phyloP scores from a whole-genome alignment of 495 filamentous ascomycete genomes.

The Friedmanniomyces simplex region DNA sequence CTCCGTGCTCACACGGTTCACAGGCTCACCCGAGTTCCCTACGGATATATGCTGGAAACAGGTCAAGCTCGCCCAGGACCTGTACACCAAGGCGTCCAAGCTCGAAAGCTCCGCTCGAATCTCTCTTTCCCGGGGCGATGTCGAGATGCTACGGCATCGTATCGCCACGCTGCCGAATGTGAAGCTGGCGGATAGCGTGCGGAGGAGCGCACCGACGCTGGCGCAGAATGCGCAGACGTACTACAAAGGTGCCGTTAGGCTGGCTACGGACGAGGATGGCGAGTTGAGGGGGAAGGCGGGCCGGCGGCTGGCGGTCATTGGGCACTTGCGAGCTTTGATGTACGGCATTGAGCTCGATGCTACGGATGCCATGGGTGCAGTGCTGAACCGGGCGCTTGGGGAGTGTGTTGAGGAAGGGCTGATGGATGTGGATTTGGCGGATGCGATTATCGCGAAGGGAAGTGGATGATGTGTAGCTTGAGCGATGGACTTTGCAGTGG shows the following conservation, averaged over 20 bases:
- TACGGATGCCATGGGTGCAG: background rate
- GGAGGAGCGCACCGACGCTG: conserved; percentile 14
- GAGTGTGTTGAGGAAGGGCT: conserved; percentile 5
- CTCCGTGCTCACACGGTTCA: background rate
- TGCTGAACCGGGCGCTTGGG: conserved; percentile 2
- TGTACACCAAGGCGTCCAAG: conserved; percentile 11
- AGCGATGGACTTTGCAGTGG: too few relatives aligned
- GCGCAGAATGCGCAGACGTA: conserved; percentile 19
- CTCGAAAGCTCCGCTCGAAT: background rate
- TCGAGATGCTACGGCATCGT: conserved; percentile 17
- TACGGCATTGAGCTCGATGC: conserved; percentile 4
- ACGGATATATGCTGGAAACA: conserved; percentile 18
- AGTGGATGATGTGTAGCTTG: too few relatives aligned
- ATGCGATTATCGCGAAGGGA: background rate
- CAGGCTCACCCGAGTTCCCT: background rate
- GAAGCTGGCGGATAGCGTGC: background rate
- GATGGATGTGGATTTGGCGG: background rate
- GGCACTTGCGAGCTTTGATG: background rate
- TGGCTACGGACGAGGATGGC: conserved; percentile 7
- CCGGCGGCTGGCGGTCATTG: conserved; percentile 1
- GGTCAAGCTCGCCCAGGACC: conserved; percentile 12
- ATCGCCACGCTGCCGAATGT: background rate
- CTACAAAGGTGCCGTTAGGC: conserved; percentile 17
- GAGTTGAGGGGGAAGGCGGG: conserved; percentile 7
- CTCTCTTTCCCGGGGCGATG: conserved; percentile 13